Base-by-base conservation (phyloP, 495 filamentous ascomycete species). In the Durotheca rogersii region DNA sequence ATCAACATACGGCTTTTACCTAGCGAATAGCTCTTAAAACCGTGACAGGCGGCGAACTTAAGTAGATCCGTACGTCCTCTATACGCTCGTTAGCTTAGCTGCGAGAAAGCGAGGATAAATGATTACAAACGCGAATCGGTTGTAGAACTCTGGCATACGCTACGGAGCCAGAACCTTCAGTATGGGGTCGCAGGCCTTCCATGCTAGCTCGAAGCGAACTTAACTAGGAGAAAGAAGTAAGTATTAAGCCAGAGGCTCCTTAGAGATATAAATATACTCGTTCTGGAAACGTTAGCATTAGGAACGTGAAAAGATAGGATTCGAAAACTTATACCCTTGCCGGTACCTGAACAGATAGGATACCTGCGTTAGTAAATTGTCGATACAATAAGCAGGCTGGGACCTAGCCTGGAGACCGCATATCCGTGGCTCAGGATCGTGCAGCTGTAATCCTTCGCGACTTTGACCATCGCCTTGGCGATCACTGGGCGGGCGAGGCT, bases 401-500 rank as follows among this genome's bases (percentile, higher is more conserved):
- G 14, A 29, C 6, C 20, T 11, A 11, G 15, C 40, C 6, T 29
- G 5, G 46, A 42, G 10, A 11, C 23, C 5, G 27, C 14, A 18
- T 83, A 87, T 34, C 86, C 85, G 69, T 89, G 85, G 35, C 77
- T 80, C 44, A 88, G 73, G 31, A 76, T 64, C 55, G 78, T 47
- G 58, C 84, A 86, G 23, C 74, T 75, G 60, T 85, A 75, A 57
- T 81, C 63, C 51, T 81, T 67, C n/a, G 88, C 88, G 40, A 84
- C 81, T 1, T 67, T 67, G 45, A 90, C 87, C 77, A 87, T 83
- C 27, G 81, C 81, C 42, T 86, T 78, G 35, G 86, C 86, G 58
- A 90, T 90, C 39, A 90, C 86, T 12, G 88, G 88, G 27, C 88
- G 81, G 53, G 88, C 88, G 25, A 92, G 75, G 20, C 74, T 80